These are phyloP conservation scores for Phaffia tasmanica DNA, from an alignment of 768 basidiomycete genomes.

Conservation along the genomic window DNA sequence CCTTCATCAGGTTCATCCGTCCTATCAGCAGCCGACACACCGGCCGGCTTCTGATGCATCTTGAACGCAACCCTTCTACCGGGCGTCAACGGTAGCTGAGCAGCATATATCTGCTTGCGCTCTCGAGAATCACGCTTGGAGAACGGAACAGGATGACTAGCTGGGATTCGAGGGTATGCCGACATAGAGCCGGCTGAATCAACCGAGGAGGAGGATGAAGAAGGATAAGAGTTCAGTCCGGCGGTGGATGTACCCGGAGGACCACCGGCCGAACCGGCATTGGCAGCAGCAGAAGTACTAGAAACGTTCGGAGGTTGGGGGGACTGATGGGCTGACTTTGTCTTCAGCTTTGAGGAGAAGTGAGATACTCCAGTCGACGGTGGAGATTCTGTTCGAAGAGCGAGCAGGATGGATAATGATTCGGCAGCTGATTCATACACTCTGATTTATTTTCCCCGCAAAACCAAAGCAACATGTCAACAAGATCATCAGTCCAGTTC, in stretches of 20 bases:
- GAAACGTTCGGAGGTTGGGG: background rate
- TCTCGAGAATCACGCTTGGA: background rate
- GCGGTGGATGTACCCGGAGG: background rate
- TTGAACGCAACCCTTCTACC: conserved; percentile 39
- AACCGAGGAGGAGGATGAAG: background rate
- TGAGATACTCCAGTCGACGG: background rate
- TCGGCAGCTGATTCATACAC: conserved; percentile 6
- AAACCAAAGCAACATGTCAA: too few relatives aligned
- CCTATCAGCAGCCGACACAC: background rate
- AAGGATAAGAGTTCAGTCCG: background rate
- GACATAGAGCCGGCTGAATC: background rate
- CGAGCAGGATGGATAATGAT: conserved; percentile 11
- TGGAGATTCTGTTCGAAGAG: conserved; percentile 1
- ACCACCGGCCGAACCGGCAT: background rate
- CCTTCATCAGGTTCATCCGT: conserved; percentile 23
- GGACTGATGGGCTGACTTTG: background rate
- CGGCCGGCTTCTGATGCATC: conserved; percentile 28
- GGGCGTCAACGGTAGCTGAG: conserved; percentile 38
- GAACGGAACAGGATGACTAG: background rate
- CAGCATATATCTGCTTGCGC: conserved; percentile 23
- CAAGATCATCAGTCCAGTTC: too few relatives aligned
- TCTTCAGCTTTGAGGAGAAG: background rate
- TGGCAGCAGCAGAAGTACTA: background rate
- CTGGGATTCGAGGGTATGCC: background rate
- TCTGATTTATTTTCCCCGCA: background rate